A percentile compares a stretch with the other conserved stretches of the same genome.
Evolutionary conservation across 257 asterid species (phyloP).

Genomic region (Rauvolfia tetraphylla): DNA sequence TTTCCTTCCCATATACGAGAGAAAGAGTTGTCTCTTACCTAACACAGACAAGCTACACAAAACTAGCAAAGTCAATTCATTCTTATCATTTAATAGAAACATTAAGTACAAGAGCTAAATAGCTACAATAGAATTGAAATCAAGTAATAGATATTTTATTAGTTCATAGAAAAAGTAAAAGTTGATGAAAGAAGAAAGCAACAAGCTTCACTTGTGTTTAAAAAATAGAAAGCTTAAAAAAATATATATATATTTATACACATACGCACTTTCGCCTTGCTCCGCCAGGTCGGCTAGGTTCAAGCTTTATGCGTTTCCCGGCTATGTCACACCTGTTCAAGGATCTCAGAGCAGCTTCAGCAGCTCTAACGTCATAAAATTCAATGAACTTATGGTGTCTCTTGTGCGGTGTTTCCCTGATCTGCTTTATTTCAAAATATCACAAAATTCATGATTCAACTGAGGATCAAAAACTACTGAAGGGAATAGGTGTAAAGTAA

Average conservation of each 20-base stretch:
- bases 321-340: conserved; percentile 75
- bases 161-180: not conserved
- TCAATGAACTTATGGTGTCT: conserved; percentile 73
- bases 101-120: not conserved
- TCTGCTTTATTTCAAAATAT: conserved; percentile 36
- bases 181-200: not conserved
- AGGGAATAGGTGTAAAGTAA: conserved; percentile 2
- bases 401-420: conserved; percentile 81
- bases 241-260: not conserved
- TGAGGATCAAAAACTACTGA: not conserved
- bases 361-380: conserved; percentile 78
- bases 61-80: not conserved
- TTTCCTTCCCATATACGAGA: not conserved
- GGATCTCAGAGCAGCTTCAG: conserved; percentile 79
- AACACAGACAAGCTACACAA: not conserved
- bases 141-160: not conserved
- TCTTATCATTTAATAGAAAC: not conserved
- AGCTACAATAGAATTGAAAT: not conserved
- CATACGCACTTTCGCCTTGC: conserved; percentile 68
- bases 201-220: not conserved
- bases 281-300: conserved; percentile 92
- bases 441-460: conserved; percentile 9
- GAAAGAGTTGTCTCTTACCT: not conserved
- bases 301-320: conserved; percentile 83
- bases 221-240: not conserved